Evolutionary conservation across 495 filamentous ascomycete genomes (phyloP).

Genomic region (Niebla homalea): DNA sequence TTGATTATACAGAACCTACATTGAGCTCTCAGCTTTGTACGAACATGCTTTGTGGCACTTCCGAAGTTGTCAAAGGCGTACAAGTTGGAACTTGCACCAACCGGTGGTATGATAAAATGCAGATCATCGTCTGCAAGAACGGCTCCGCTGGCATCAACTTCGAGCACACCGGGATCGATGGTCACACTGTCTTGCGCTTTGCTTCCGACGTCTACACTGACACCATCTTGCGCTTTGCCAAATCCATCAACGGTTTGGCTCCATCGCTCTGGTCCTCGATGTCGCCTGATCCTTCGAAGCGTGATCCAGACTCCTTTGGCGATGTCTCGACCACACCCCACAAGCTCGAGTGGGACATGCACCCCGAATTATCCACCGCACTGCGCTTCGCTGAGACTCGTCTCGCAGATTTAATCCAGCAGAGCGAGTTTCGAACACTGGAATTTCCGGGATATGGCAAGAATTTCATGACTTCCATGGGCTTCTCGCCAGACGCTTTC

Average conservation of each 20-base stretch:
- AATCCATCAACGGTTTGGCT: conserved; percentile 89
- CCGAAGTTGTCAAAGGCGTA: conserved; percentile 78
- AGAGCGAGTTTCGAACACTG: conserved; percentile 89
- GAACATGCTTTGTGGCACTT: conserved; percentile 97
- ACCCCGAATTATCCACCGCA: conserved; percentile 79
- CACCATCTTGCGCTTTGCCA: conserved; percentile 90
- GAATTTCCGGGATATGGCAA: conserved; percentile 86
- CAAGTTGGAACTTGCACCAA: conserved; percentile 97
- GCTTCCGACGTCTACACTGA: conserved; percentile 96
- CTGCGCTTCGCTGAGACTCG: conserved; percentile 91
- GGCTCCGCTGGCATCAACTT: conserved; percentile 98
- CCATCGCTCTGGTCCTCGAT: conserved; percentile 83
- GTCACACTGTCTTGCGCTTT: conserved; percentile 91
- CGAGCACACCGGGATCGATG: conserved; percentile 95
- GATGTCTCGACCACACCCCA: conserved; percentile 90
- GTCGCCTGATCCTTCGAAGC: conserved; percentile 85
- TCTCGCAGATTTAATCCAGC: conserved; percentile 85
- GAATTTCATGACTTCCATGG: conserved; percentile 94
- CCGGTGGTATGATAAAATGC: conserved; percentile 97
- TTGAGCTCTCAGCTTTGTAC: conserved; percentile 71
- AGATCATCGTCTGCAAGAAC: conserved; percentile 99
- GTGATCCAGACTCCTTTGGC: conserved; percentile 86
- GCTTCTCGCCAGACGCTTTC: conserved; percentile 93
- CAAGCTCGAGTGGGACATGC: conserved; percentile 97
- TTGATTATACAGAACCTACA: conserved; percentile 80